Evolutionary conservation across 441 rosid species (phyloP).

Genomic region (Pelargonium citronellum): DNA sequence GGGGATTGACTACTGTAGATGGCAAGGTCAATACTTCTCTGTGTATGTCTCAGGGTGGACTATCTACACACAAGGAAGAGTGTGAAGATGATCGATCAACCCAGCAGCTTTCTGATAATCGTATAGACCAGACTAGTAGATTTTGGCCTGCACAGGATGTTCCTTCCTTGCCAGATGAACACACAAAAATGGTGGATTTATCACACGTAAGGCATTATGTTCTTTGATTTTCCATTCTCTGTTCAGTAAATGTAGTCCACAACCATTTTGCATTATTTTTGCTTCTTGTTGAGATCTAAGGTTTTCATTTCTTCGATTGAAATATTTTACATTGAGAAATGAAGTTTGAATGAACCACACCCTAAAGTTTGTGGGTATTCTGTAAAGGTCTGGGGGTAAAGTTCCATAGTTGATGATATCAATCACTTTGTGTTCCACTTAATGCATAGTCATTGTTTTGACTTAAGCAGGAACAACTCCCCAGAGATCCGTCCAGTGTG

Average conservation of each 20-base stretch:
- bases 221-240: background rate
- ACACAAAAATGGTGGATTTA: slow-evolving; percentile 24
- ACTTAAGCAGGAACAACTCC: slow-evolving; percentile 37
- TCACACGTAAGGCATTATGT: slow-evolving; percentile 33
- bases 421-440: slow-evolving; percentile 3
- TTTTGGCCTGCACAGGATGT: slow-evolving; percentile 27
- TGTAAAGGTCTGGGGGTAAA: background rate
- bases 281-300: background rate
- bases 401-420: background rate
- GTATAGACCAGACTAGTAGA: slow-evolving; percentile 22
- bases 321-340: background rate
- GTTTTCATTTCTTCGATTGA: background rate
- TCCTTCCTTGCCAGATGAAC: slow-evolving; percentile 19
- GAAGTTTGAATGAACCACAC: background rate
- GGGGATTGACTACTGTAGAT: slow-evolving; percentile 32
- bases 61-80: slow-evolving; percentile 58
- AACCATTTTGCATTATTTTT: background rate
- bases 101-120: slow-evolving; percentile 26
- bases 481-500: slow-evolving; percentile 31
- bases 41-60: slow-evolving; percentile 34
- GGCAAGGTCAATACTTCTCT: slow-evolving; percentile 23
- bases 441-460: slow-evolving; percentile 10
- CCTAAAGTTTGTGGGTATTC: background rate
- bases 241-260: background rate
- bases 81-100: slow-evolving; percentile 42